Conservation (phyloP, 2,329 filamentous ascomycete genomes). For the Ascochyta lentis region DNA sequence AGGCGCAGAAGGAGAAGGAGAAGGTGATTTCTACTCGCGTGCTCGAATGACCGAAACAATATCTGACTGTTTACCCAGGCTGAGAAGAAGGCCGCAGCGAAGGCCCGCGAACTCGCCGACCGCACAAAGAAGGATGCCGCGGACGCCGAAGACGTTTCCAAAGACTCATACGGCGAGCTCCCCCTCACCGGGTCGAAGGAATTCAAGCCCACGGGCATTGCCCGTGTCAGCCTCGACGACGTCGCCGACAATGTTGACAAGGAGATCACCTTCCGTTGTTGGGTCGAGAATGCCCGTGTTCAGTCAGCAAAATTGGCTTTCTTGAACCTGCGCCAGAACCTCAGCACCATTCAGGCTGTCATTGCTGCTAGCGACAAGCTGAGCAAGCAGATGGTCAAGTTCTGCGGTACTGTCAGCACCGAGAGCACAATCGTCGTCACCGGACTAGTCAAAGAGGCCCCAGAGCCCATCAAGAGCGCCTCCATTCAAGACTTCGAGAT, state of each 20-base stretch:
- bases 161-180: slow-evolving; percentile 80
- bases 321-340: slow-evolving; percentile 78
- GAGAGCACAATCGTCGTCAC: slow-evolving; percentile 87
- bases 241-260: slow-evolving; percentile 46
- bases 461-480: slow-evolving; percentile 87
- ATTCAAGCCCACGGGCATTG: slow-evolving; percentile 59
- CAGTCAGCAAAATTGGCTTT: slow-evolving; percentile 94
- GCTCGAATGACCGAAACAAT: neutral
- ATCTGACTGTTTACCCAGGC: slow-evolving; percentile 33
- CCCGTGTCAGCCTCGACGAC: slow-evolving; percentile 64
- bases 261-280: slow-evolving; percentile 74
- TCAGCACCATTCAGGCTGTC: slow-evolving; percentile 84
- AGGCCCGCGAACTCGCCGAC: slow-evolving; percentile 59
- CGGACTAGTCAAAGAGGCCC: slow-evolving; percentile 79
- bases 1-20: slow-evolving; percentile 51
- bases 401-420: slow-evolving; percentile 73
- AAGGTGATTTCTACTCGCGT: slow-evolving; percentile 35
- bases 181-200: slow-evolving; percentile 63
- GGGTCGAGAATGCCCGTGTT: slow-evolving; percentile 84
- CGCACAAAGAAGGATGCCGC: slow-evolving; percentile 65
- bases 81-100: slow-evolving; percentile 50
- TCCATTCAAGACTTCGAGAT: slow-evolving; percentile 82
- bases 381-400: slow-evolving; percentile 95
- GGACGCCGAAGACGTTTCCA: slow-evolving; percentile 69
- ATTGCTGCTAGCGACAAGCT: slow-evolving; percentile 66